Percentiles rank a stretch among this genome's conserved stretches.
Conservation (phyloP, 2,329 filamentous ascomycete genomes). For the Penicillium sp. region DNA sequence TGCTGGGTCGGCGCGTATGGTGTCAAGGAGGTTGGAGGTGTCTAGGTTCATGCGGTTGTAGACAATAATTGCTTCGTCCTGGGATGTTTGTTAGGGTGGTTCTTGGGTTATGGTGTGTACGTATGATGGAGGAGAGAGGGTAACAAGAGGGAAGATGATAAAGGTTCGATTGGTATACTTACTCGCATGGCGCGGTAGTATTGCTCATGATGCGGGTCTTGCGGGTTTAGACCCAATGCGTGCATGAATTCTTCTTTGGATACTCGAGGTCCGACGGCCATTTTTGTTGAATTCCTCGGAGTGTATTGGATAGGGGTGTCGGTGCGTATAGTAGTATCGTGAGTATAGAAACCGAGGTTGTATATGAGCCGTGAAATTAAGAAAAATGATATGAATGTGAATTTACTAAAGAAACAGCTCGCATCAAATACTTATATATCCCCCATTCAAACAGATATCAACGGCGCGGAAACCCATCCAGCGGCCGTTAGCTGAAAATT, state of each 20-base stretch:
- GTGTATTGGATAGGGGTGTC: not conserved
- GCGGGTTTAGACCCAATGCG: slow-evolving; percentile 41
- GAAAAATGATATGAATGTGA: not conserved
- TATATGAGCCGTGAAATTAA: not conserved
- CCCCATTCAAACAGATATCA: slow-evolving; percentile 9
- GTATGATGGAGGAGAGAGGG: not conserved
- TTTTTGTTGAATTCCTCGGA: slow-evolving; percentile 8
- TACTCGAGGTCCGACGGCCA: slow-evolving; percentile 44
- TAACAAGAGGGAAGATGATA: not conserved
- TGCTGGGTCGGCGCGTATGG: slow-evolving; percentile 36
- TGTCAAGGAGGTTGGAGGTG: slow-evolving; percentile 42
- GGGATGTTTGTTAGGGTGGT: not conserved
- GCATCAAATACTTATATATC: slow-evolving; percentile 15
- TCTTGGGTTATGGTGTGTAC: not conserved
- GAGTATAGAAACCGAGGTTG: not conserved
- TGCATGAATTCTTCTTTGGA: slow-evolving; percentile 50
- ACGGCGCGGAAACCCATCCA: slow-evolving; percentile 3
- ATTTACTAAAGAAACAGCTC: not conserved
- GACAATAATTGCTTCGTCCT: slow-evolving; percentile 47
- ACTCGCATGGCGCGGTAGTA: slow-evolving; percentile 48
- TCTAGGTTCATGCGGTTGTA: slow-evolving; percentile 45
- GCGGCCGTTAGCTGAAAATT: not conserved
- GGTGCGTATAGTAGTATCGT: not conserved
- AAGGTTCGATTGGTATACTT: slow-evolving; percentile 15
- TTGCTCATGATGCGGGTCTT: slow-evolving; percentile 44